A percentile compares a stretch with the other conserved stretches of the same genome.
phyloP scores from a whole-genome alignment of 768 basidiomycete species.

The Pseudohyphozyma bogoriensis region DNA sequence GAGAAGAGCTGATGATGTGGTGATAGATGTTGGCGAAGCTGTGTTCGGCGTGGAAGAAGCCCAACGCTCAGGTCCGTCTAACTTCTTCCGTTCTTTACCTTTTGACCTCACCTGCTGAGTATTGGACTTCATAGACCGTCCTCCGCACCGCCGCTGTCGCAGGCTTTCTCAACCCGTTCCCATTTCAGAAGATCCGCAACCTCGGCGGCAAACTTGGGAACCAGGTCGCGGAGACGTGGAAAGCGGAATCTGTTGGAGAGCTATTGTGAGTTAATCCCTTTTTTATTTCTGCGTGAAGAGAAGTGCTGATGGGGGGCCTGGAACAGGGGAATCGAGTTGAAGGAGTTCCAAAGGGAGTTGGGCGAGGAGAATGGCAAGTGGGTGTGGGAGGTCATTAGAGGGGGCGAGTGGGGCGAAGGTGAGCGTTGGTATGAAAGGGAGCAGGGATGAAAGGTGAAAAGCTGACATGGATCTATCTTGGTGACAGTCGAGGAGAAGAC shows the following conservation, averaged over 20 bases:
- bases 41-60: conserved; percentile 83
- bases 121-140: conserved; percentile 52
- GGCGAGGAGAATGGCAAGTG: conserved; percentile 51
- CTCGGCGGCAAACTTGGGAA: conserved; percentile 89
- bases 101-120: not conserved
- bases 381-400: conserved; percentile 84
- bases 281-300: not conserved
- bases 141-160: conserved; percentile 74
- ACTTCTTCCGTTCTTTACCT: too few relatives aligned
- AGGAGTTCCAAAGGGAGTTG: conserved; percentile 41
- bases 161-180: conserved; percentile 66
- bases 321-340: conserved; percentile 36
- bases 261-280: conserved; percentile 56
- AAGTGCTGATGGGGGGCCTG: not conserved
- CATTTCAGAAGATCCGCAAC: conserved; percentile 91
- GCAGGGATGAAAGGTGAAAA: not conserved
- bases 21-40: conserved; percentile 82
- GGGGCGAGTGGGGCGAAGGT: conserved; percentile 82
- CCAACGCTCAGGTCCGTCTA: conserved; percentile 59
- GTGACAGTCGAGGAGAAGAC: conserved; percentile 74
- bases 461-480: not conserved
- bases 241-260: conserved; percentile 80
- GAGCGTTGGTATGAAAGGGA: conserved; percentile 2
- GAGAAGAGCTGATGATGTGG: not conserved
- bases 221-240: conserved; percentile 75